Conservation (phyloP, 208 protist genomes). For the Acanthamoeba sp. region DNA sequence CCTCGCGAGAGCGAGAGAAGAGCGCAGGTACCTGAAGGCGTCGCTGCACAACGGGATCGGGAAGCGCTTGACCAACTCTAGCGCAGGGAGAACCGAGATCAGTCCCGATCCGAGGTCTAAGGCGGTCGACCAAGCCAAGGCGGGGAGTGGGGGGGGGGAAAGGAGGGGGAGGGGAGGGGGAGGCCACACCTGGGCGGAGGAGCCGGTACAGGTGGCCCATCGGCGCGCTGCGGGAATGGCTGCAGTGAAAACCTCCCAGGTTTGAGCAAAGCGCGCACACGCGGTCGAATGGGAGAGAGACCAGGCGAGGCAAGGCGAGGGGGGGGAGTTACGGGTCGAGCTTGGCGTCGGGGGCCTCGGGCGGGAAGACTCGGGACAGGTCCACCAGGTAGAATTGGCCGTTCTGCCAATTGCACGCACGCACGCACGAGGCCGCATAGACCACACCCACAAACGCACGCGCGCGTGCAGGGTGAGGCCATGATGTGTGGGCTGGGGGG, state of each 20-base stretch:
- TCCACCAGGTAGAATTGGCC: conserved; percentile 45
- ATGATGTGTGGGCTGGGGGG: background rate
- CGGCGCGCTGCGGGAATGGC: background rate
- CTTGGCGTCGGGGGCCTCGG: background rate
- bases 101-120: background rate
- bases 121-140: too few species aligned
- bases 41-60: conserved; percentile 41
- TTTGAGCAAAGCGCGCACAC: too few species aligned
- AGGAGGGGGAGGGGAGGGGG: background rate
- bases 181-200: background rate
- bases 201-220: conserved; percentile 64
- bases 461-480: background rate
- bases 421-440: background rate
- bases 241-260: background rate
- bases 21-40: conserved; percentile 6
- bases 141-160: too few species aligned
- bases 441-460: background rate
- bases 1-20: background rate
- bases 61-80: conserved; percentile 19
- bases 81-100: background rate
- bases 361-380: conserved; percentile 44
- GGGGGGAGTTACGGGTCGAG: background rate
- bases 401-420: background rate
- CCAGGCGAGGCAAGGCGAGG: background rate
- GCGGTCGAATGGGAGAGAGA: too few species aligned